phyloP scores from a whole-genome alignment of 768 basidiomycete species.

The Lentinula boryana region DNA sequence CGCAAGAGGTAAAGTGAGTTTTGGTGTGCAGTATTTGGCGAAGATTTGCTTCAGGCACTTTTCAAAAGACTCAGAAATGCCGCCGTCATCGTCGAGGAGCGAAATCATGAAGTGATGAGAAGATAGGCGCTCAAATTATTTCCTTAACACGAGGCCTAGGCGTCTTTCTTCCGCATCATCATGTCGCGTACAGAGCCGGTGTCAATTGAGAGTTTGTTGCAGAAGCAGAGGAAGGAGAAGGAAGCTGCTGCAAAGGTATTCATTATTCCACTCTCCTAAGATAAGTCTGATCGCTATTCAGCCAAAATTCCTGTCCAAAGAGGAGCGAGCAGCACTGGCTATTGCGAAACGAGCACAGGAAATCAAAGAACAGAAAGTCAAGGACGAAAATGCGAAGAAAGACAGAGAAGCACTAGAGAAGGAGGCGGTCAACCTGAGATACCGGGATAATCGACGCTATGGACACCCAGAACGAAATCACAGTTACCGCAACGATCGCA shows the following conservation, averaged over 20 bases:
- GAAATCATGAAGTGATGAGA: conserved; percentile 37
- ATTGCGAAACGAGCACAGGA: conserved; percentile 84
- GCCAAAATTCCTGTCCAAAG: conserved; percentile 94
- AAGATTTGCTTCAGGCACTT: conserved; percentile 71
- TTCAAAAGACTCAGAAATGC: conserved; percentile 57
- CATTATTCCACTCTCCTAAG: not conserved
- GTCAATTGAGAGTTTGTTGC: conserved; percentile 82
- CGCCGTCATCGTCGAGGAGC: conserved; percentile 68
- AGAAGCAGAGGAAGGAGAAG: conserved; percentile 83
- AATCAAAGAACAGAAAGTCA: conserved; percentile 64
- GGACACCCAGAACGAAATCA: conserved; percentile 46
- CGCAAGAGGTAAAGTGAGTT: conserved; percentile 18
- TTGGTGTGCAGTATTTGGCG: conserved; percentile 66
- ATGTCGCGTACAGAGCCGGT: conserved; percentile 67
- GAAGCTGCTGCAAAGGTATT: conserved; percentile 87
- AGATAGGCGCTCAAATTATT: conserved; percentile 29
- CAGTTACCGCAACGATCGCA: conserved; percentile 26
- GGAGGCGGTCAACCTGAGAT: conserved; percentile 64
- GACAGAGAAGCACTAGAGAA: conserved; percentile 72
- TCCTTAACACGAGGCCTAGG: conserved; percentile 11
- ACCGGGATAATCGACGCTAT: conserved; percentile 41
- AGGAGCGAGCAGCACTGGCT: conserved; percentile 84
- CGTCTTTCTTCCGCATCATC: conserved; percentile 12
- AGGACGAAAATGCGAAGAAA: conserved; percentile 50
- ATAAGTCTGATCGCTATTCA: conserved; percentile 23